Percentiles rank a stretch among this genome's conserved stretches.
Evolutionary conservation across 352 stramenopile genomes (phyloP).

Genomic region (Globisporangium nodosum): DNA sequence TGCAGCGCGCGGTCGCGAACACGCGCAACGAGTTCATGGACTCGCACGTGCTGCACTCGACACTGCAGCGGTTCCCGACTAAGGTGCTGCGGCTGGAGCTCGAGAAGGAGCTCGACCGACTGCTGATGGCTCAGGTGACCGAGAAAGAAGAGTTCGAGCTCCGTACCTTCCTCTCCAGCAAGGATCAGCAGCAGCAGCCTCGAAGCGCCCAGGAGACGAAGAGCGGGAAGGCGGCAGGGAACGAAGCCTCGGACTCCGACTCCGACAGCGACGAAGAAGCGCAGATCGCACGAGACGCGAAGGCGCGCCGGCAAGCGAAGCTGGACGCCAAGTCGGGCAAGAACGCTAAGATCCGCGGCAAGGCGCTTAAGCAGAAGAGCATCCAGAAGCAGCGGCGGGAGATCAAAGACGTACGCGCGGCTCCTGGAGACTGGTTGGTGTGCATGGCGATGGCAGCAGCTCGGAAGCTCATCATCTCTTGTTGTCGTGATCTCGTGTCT

Average conservation of each 20-base stretch:
- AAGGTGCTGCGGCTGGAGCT: slow-evolving; percentile 87
- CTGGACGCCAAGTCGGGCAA: slow-evolving; percentile 22
- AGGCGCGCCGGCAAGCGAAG: slow-evolving; percentile 27
- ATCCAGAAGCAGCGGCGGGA: slow-evolving; percentile 68
- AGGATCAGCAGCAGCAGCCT: background rate
- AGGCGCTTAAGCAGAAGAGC: slow-evolving; percentile 47
- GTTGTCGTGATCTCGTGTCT: background rate
- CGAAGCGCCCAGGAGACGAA: background rate
- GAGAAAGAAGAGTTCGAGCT: slow-evolving; percentile 65
- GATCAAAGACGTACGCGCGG: slow-evolving; percentile 54
- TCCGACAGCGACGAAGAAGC: slow-evolving; percentile 77
- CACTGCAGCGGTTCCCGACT: slow-evolving; percentile 87
- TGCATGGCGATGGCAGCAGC: too few species aligned
- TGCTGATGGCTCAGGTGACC: slow-evolving; percentile 84
- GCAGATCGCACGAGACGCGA: slow-evolving; percentile 43
- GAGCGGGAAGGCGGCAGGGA: too few species aligned
- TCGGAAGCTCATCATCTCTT: too few species aligned
- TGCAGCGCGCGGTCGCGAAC: slow-evolving; percentile 85
- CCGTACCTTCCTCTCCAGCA: slow-evolving; percentile 28
- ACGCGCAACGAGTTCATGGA: slow-evolving; percentile 88
- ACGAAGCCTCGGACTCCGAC: slow-evolving; percentile 21
- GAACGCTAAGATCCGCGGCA: slow-evolving; percentile 40
- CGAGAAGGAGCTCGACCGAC: slow-evolving; percentile 87
- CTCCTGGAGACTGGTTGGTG: background rate
- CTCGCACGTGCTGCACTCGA: slow-evolving; percentile 84